Percentiles rank a stretch among this genome's conserved stretches.
These are phyloP conservation scores for Pseudogymnoascus sp. DNA, from an alignment of 2,329 filamentous ascomycete genomes.

Conservation along the genomic window DNA sequence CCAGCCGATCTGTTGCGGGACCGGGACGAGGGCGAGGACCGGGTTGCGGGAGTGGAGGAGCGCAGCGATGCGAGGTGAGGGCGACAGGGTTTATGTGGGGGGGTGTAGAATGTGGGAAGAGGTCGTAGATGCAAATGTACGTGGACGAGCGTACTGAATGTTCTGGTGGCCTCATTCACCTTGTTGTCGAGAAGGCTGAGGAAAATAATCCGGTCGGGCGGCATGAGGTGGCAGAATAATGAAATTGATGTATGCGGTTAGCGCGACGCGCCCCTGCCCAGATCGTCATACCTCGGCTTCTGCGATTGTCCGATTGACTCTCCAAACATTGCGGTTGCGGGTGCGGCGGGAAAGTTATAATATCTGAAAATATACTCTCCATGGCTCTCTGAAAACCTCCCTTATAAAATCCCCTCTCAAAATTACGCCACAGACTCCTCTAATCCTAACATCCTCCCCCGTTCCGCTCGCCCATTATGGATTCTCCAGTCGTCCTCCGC, in stretches of 20 bases:
- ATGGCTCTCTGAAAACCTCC: not conserved
- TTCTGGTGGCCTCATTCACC: not conserved
- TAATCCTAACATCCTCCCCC: not conserved
- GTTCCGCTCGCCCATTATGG: not conserved
- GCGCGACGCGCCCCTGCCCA: not conserved
- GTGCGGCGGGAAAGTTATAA: not conserved
- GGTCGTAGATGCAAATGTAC: not conserved
- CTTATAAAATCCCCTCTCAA: not conserved
- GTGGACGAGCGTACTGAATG: not conserved
- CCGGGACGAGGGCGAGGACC: slow-evolving; percentile 38
- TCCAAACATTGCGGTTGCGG: not conserved
- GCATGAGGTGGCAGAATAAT: not conserved
- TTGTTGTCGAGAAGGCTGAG: not conserved
- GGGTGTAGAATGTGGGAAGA: not conserved
- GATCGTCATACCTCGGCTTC: not conserved
- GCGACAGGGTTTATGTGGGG: slow-evolving; percentile 34
- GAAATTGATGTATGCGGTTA: not conserved
- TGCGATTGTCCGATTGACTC: not conserved
- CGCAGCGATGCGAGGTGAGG: slow-evolving; percentile 44
- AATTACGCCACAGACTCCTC: not conserved
- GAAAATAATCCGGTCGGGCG: slow-evolving; percentile 1
- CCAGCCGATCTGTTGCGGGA: slow-evolving; percentile 23
- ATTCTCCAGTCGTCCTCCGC: not conserved
- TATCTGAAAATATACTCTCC: slow-evolving; percentile 4
- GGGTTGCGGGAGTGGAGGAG: slow-evolving; percentile 40